Base-by-base conservation (phyloP, 805 yeast genomes). In the Candida easanensis region DNA sequence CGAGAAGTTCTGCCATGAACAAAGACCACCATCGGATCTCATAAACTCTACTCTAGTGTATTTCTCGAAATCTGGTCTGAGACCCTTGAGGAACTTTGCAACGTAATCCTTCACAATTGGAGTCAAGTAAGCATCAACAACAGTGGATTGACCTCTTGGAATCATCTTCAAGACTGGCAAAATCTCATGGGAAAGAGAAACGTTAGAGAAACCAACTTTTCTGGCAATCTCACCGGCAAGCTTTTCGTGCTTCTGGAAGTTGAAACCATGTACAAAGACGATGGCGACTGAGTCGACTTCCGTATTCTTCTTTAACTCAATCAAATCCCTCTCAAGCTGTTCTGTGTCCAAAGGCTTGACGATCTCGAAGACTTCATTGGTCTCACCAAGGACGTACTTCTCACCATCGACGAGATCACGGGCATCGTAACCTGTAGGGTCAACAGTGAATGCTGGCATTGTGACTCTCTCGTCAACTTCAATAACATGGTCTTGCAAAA, bases 1-100 rank as follows among this genome's bases (percentile, higher is more conserved):
- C 4, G 78, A 68, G 53, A 77, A 77, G 41, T 72, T 69, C 43
- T 70, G 67, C 65, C 75, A 73, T 5, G 75, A 74, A 45, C 75
- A 72, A 38, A 77, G 63, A 10, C 82, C 82, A 36, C 82, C 82
- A 58, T 77, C 78, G 11, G 77, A 70, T 56, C 76, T 80, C 82
- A 77, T 77, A 58, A 77, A 77, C 49, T 74, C 70, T 42, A 76
- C 69, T 44, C 66, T 58, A 4, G 68, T 64, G 57, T 45, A 51
- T 17, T 57, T 64, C 0, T 14, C 75, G 71, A 55, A 57, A 19
- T 66, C 73, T 3, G 53, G 47, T 27, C 54, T 45, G 25, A 48
- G 62, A 16, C 65, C 65, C 17, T 50, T 45, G 26, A 74, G 51
- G 33, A 68, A 60, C 15, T 66, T 69, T 5, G 61, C 57, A 16